Conservation (phyloP, 257 asterid genomes). For the Fraxinus cuspidata region DNA sequence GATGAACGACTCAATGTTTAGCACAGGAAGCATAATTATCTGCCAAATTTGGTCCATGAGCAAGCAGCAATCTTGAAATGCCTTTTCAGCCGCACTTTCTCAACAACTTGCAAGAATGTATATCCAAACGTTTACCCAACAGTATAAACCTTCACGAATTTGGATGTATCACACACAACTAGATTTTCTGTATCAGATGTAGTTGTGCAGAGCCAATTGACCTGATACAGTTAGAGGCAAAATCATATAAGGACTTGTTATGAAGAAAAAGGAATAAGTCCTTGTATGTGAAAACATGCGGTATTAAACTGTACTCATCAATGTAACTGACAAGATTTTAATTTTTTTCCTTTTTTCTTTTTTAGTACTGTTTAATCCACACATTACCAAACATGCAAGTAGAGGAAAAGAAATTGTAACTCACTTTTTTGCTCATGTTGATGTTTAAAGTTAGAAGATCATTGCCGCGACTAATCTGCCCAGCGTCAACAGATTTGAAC, state of each 20-base stretch:
- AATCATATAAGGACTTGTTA: conserved; percentile 13
- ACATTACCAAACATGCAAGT: background rate
- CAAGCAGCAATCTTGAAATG: background rate
- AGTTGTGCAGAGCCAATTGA: conserved; percentile 88
- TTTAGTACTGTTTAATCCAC: background rate
- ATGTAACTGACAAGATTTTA: background rate
- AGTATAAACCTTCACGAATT: conserved; percentile 71
- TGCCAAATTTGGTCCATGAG: background rate
- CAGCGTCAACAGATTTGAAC: conserved; percentile 45
- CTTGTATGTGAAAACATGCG: background rate
- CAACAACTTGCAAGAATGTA: background rate
- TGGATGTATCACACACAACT: conserved; percentile 87
- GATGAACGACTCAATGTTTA: background rate
- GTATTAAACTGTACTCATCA: background rate
- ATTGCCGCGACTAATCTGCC: conserved; percentile 33
- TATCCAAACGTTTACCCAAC: conserved; percentile 33
- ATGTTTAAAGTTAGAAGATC: conserved; percentile 45
- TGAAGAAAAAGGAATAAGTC: background rate
- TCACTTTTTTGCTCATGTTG: conserved; percentile 65
- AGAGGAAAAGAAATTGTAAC: conserved; percentile 16
- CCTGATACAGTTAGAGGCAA: conserved; percentile 45
- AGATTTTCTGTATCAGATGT: conserved; percentile 82
- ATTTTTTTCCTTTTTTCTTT: no score
- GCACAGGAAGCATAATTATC: background rate
- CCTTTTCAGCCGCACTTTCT: background rate